Evolutionary conservation across 2,329 filamentous ascomycete species (phyloP).

Genomic region (Aspergillus clavatus): DNA sequence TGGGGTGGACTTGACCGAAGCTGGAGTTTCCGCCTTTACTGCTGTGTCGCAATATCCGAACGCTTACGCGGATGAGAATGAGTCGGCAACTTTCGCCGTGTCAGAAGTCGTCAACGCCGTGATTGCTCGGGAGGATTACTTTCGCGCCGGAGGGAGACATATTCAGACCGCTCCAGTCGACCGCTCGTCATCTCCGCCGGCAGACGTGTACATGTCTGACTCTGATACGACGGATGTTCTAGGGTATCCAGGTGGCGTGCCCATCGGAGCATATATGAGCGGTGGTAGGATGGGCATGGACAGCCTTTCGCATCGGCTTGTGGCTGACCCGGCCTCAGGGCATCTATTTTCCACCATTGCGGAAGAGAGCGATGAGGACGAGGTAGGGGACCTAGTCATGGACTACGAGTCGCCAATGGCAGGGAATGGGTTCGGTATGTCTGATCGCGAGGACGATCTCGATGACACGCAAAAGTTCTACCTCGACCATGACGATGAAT

Average conservation of each 20-base stretch:
- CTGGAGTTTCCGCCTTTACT: constrained; percentile 26
- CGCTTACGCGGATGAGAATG: constrained; percentile 11
- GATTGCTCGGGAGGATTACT: constrained; percentile 11
- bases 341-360: constrained; percentile 21
- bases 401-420: constrained; percentile 21
- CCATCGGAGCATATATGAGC: constrained; percentile 13
- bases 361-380: constrained; percentile 16
- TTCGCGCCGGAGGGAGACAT: constrained; percentile 1
- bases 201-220: constrained; percentile 20
- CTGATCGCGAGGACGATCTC: constrained; percentile 22
- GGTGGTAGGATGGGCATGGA: constrained; percentile 17
- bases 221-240: constrained; percentile 22
- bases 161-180: background rate
- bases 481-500: constrained; percentile 22
- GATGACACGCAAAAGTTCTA: constrained; percentile 34
- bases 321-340: constrained; percentile 13
- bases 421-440: constrained; percentile 10
- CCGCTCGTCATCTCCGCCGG: constrained; percentile 12
- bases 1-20: constrained; percentile 10
- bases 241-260: constrained; percentile 18
- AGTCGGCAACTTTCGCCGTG: constrained; percentile 17
- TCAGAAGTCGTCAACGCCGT: constrained; percentile 29
- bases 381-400: constrained; percentile 19
- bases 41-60: constrained; percentile 26
- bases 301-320: constrained; percentile 4